Evolutionary conservation across 768 basidiomycete species (phyloP), one percentile per base, ranked within the genome.

Genomic region (Xerocomellus chrysenteron): DNA sequence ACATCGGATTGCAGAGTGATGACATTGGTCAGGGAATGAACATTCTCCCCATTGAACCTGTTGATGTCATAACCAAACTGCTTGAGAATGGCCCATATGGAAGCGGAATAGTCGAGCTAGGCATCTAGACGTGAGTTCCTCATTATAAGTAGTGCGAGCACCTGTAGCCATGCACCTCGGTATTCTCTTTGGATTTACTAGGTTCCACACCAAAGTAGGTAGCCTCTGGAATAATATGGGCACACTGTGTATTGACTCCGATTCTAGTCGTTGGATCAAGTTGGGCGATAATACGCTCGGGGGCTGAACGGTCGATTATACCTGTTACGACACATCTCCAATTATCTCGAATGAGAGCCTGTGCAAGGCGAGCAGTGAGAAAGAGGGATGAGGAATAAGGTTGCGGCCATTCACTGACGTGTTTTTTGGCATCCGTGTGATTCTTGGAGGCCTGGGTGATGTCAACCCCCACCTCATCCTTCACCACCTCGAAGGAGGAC

Each of bases 341-440:
- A 5, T 62, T 65, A 54, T 78, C 75, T 32, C 76, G 72, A 42
- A 70, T 51, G 19, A 76, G 63, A 46, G 76, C 74, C 75, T 74
- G 21, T 74, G n/a, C 13, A 49, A 59, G 32, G 42, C 2, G 14
- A 37, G n/a, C 36, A 37, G 17, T 44, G 36, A 53, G 45, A 50
- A 43, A 13, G 28, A 24, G 28, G 28, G 6, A 28, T 6, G 17
- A 47, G 28, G 12, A 42, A 51, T 42, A 48, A 26, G 32, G 47
- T 28, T 39, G 24, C 13, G 6, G 4, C 35, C 28, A n/a, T 53
- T 33, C 30, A 54, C 50, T 40, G 16, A 62, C 58, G 2, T 8
- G 32, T 26, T 24, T 0, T 49, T 60, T 60, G 8, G 59, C 52
- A 26, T 40, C 50, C 24, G 6, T 19, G 16, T 57, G 42, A 56